Percentiles rank a stretch among this genome's conserved stretches.
phyloP scores from a whole-genome alignment of 2,329 filamentous ascomycete species.

The Scedosporium boydii region DNA sequence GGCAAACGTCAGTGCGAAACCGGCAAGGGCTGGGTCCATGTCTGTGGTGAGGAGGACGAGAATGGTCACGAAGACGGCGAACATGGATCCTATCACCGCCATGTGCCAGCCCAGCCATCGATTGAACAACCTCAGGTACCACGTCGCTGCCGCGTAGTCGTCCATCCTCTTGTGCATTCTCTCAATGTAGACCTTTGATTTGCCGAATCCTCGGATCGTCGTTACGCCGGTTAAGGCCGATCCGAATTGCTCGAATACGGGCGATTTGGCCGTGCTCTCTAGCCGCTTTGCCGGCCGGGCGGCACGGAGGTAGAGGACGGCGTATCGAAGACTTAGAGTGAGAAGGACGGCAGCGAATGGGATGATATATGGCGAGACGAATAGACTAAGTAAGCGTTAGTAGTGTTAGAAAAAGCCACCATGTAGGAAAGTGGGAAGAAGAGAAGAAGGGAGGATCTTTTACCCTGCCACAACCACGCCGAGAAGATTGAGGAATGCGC shows the following conservation, averaged over 20 bases:
- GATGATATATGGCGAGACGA: constrained; percentile 61
- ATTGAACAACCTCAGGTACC: constrained; percentile 61
- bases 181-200: not conserved
- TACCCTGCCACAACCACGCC: constrained; percentile 55
- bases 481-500: constrained; percentile 48
- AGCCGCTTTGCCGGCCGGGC: constrained; percentile 68
- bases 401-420: too few relatives aligned
- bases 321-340: constrained; percentile 44
- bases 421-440: too few relatives aligned
- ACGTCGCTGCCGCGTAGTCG: constrained; percentile 24
- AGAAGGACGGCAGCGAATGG: constrained; percentile 51
- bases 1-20: constrained; percentile 66
- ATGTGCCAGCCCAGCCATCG: constrained; percentile 71
- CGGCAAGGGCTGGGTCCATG: constrained; percentile 50
- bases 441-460: too few relatives aligned
- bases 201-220: constrained; percentile 9
- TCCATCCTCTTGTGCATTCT: constrained; percentile 3
- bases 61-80: constrained; percentile 54
- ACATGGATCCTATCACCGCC: constrained; percentile 59
- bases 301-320: constrained; percentile 54
- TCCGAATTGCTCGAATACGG: constrained; percentile 7
- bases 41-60: constrained; percentile 47
- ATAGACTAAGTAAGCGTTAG: constrained; percentile 21
- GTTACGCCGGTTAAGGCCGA: constrained; percentile 4
- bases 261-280: constrained; percentile 63